phyloP scores from a whole-genome alignment of 768 basidiomycete species.

The Lentinula sp. region DNA sequence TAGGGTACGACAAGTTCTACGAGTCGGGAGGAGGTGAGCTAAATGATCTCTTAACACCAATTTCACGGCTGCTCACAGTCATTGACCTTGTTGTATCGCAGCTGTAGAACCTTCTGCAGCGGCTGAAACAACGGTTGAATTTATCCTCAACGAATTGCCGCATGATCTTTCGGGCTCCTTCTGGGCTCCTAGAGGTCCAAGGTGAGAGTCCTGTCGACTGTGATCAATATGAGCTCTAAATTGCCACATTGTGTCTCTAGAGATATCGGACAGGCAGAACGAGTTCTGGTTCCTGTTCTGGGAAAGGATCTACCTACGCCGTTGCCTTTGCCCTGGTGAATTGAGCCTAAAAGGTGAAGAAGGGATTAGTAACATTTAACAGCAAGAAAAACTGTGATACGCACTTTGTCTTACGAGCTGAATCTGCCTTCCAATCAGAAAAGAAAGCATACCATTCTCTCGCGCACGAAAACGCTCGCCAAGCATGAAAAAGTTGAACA shows the following conservation, averaged over 20 bases:
- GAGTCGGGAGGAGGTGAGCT: conserved; percentile 35
- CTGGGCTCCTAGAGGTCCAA: conserved; percentile 41
- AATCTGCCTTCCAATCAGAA: too few relatives aligned
- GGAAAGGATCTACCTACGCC: conserved; percentile 33
- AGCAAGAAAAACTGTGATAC: background rate
- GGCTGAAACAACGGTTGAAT: conserved; percentile 29
- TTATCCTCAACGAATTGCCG: conserved; percentile 23
- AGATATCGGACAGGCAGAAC: conserved; percentile 39
- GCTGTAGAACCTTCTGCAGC: conserved; percentile 40
- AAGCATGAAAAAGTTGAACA: background rate
- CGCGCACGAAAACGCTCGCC: too few relatives aligned
- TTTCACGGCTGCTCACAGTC: background rate
- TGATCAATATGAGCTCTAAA: background rate
- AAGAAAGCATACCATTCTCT: too few relatives aligned
- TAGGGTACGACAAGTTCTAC: conserved; percentile 37
- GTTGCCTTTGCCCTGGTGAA: conserved; percentile 33
- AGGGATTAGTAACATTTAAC: background rate
- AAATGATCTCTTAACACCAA: background rate
- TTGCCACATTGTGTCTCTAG: conserved; percentile 12
- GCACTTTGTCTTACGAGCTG: too few relatives aligned
- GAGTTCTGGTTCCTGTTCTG: conserved; percentile 17
- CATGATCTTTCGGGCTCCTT: conserved; percentile 31
- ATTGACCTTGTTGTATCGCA: conserved; percentile 10
- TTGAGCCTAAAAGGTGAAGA: background rate
- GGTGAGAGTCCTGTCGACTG: conserved; percentile 14